Conservation (phyloP, 1,284 basidiomycete genomes). For the Anthracocystis panici-leucophaei region DNA sequence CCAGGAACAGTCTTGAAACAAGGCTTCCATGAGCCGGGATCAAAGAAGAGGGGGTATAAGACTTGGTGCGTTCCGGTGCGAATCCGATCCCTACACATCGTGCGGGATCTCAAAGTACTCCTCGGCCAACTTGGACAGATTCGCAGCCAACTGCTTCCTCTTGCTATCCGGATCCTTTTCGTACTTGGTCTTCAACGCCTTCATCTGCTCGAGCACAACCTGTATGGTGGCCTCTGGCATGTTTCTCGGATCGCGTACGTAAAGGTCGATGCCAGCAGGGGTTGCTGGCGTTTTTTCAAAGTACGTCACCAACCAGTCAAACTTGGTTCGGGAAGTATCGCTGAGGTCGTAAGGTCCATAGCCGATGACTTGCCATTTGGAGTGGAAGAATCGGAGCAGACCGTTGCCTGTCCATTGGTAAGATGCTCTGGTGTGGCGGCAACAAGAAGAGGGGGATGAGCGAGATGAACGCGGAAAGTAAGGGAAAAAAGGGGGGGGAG, state of each 20-base stretch:
- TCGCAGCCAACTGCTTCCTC: constrained; percentile 26
- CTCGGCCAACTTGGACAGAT: constrained; percentile 36
- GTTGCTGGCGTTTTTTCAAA: constrained; percentile 52
- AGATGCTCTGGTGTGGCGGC: constrained; percentile 23
- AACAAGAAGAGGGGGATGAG: background rate
- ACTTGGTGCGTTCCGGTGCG: background rate
- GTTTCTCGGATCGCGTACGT: constrained; percentile 37
- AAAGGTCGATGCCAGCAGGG: constrained; percentile 46
- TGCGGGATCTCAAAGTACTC: constrained; percentile 43
- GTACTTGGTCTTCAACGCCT: constrained; percentile 27
- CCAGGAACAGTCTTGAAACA: background rate
- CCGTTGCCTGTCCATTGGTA: constrained; percentile 55
- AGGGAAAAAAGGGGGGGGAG: background rate
- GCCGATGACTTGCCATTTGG: constrained; percentile 52
- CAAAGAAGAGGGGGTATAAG: background rate
- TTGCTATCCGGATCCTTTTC: constrained; percentile 24
- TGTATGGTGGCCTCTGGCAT: constrained; percentile 37
- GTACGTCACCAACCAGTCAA: constrained; percentile 53
- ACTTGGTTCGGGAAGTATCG: constrained; percentile 31
- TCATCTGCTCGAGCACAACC: constrained; percentile 32
- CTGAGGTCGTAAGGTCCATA: constrained; percentile 49
- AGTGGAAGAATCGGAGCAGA: constrained; percentile 47
- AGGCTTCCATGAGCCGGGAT: background rate
- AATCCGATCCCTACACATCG: constrained; percentile 16
- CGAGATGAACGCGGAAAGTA: background rate